Base-by-base conservation (phyloP, 345 rosid genomes). In the Tarenaya hassleriana region DNA sequence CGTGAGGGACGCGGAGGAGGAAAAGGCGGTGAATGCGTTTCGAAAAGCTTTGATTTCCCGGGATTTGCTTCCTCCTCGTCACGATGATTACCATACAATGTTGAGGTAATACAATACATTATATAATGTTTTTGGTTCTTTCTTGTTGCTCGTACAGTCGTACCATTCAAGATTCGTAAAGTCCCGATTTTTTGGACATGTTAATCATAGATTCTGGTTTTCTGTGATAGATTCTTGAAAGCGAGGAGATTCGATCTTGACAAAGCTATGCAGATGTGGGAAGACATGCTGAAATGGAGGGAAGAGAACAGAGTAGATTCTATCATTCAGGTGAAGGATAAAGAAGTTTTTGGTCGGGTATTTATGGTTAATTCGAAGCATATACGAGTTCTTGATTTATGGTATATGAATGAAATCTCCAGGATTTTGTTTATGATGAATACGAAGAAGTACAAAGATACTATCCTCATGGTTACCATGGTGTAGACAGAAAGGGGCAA, bases 381-480 rank as follows among this genome's bases (percentile, higher is more conserved):
- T 21, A 1, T 46, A 12, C 12, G 6, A n/a, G 6, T 35, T 13
- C 2, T n/a, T 12, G 1, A 48, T 32, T 42, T 45, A 59, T 52
- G 41, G 44, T 42, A 49, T 5, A 57, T 45, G 58, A 29, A 34
- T 49, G 10, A 21, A 46, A 27, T 53, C 38, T 56, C 55, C 66
- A 91, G 98, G 98, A 87, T 81, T 91, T 84, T 78, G 75, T 75
- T 27, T 91, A 80, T 68, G 77, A 82, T 52, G 98, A 91, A 53
- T 78, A 67, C 24, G 84, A 82, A 75, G 71, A 79, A 76, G 95
- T 91, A 44, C 89, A 77, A 66, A 70, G 63, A 0, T 79, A 74
- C 64, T 91, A 91, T 68, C 98, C 98, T 53, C 96, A 87, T 64
- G 98, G 96, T 62, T 91, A 84, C 64, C 98, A 91, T 76, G 98